Evolutionary conservation across 2,329 filamentous ascomycete species (phyloP).

Genomic region (Elsinoe batatas): DNA sequence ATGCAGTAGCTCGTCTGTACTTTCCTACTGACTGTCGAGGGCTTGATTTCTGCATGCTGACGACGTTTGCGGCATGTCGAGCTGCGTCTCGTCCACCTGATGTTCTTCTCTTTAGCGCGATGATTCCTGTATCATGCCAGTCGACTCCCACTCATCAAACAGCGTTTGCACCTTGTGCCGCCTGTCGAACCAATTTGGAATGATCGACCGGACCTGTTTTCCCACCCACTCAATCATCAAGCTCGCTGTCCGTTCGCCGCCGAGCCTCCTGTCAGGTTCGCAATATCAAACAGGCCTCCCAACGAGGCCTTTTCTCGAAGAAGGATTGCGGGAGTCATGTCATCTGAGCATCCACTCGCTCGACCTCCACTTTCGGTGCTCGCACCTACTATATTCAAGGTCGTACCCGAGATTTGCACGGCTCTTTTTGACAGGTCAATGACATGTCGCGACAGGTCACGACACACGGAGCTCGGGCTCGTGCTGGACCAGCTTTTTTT

Average conservation of each 20-base stretch:
- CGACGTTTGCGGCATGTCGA: not conserved
- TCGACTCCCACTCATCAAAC: not conserved
- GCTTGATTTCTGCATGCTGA: not conserved
- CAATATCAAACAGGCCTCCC: conserved; percentile 3
- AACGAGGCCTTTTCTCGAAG: not conserved
- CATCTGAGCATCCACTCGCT: not conserved
- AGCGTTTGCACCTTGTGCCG: conserved; percentile 4
- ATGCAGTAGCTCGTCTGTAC: not conserved
- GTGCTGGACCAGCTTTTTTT: not conserved
- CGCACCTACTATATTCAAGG: conserved; percentile 5
- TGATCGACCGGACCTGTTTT: conserved; percentile 11
- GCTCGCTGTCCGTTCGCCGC: not conserved
- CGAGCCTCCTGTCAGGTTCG: conserved; percentile 4
- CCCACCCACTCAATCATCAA: not conserved
- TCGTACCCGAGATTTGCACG: conserved; percentile 9
- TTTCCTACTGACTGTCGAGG: not conserved
- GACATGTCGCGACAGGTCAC: conserved; percentile 3
- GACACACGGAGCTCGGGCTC: conserved; percentile 5
- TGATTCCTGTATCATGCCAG: conserved; percentile 7
- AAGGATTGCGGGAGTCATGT: not conserved
- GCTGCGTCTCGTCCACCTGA: no score
- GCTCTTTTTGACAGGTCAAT: conserved; percentile 7
- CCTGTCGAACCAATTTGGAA: conserved; percentile 1
- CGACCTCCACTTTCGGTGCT: not conserved
- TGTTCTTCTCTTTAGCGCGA: not conserved